Conservation (phyloP, 1,284 basidiomycete genomes). For the Tilletia indica region DNA sequence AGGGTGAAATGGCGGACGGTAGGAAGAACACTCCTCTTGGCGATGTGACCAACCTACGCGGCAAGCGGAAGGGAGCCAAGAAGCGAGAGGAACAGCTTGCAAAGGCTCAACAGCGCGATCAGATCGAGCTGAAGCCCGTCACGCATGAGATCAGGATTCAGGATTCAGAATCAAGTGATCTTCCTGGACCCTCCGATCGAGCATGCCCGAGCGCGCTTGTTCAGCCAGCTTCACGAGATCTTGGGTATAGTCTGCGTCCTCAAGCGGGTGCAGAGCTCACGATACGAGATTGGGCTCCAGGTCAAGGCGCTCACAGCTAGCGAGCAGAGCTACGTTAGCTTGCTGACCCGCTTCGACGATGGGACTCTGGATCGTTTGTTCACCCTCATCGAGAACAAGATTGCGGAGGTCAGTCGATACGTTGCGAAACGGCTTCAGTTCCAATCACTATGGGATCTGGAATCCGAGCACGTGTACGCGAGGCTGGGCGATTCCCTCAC, state of each 20-base stretch:
- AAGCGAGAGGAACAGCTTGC: constrained; percentile 16
- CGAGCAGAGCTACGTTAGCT: constrained; percentile 66
- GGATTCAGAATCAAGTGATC: constrained; percentile 98
- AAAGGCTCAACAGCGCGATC: constrained; percentile 14
- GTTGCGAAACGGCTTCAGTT: constrained; percentile 98
- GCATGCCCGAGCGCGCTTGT: constrained; percentile 85
- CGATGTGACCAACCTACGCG: constrained; percentile 21
- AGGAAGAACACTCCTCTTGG: constrained; percentile 12
- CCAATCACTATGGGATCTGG: constrained; percentile 97
- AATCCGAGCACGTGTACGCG: constrained; percentile 92
- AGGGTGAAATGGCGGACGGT: constrained; percentile 21
- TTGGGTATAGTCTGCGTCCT: constrained; percentile 82
- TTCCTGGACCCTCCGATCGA: constrained; percentile 97
- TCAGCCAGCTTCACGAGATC: constrained; percentile 77
- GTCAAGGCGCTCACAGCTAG: constrained; percentile 30
- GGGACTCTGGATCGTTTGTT: constrained; percentile 79
- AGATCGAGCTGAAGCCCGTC: constrained; percentile 32
- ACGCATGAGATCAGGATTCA: constrained; percentile 93
- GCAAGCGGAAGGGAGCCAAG: constrained; percentile 18
- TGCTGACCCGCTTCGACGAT: constrained; percentile 74
- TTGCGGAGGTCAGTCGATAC: constrained; percentile 81
- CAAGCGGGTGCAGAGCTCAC: constrained; percentile 82
- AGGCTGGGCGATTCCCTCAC: constrained; percentile 87
- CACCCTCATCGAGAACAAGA: constrained; percentile 79
- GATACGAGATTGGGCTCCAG: constrained; percentile 74